Evolutionary conservation across 1,139 yeast genomes (phyloP), one percentile per base, ranked within the genome.

Genomic region (Suhomyces wounanorum): DNA sequence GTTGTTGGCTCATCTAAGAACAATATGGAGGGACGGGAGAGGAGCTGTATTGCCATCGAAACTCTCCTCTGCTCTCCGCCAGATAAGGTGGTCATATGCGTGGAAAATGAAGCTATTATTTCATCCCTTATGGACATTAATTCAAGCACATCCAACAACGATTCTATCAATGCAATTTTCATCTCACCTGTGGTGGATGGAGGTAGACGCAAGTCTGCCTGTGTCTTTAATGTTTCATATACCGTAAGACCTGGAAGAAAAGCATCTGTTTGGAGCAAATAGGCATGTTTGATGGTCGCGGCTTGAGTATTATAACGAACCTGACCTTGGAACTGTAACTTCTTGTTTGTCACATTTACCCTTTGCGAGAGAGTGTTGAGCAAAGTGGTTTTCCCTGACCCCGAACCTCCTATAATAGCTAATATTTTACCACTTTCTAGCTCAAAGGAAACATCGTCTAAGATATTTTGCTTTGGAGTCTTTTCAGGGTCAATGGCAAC

Each of bases 1-100:
- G 96, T 89, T 0, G 96, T 90, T 1, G 96, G 96, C 61, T 90
- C 96, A 64, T 90, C 97, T 43, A 90, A 69, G 59, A 89, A 89
- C 55, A 90, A 68, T 1, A 89, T 70, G 0, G 92, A 83, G 0
- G 96, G 96, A 55, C 84, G 85, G 2, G 89, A 80, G 33, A 90
- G 71, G 58, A 90, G 69, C 63, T 89, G 96, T 17, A 88, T 83
- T 0, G 91, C 96, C 48, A 89, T 81, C 49, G 91, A 84, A 1
- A 89, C 76, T 53, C 96, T 68, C 59, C 96, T 69, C 63, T 86
- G 87, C 61, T 90, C 96, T 31, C 97, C 96, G 6, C 97, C 97
- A 2, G 95, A 86, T 25, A 89, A 67, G 46, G 62, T 66, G 17
- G 87, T 85, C 41, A 69, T 65, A 50, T 73, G 76, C 1, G 66